Evolutionary conservation across 345 rosid species (phyloP).

Genomic region (Bruguiera sexangula): DNA sequence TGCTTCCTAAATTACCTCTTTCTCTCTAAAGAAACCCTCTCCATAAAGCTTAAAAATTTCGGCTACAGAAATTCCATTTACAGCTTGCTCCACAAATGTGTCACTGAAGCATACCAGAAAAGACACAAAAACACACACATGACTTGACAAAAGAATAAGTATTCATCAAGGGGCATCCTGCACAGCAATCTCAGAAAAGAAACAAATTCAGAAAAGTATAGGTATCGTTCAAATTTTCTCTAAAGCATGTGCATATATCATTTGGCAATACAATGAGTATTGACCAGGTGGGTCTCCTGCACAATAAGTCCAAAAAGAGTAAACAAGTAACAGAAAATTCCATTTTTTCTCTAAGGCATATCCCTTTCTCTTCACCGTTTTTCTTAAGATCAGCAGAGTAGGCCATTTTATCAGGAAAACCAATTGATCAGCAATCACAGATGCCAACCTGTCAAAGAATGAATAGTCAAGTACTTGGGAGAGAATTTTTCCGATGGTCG

Average conservation of each 20-base stretch:
- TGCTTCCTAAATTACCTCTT: constrained; percentile 54
- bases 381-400: neutral
- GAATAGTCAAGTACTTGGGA: constrained; percentile 66
- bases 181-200: neutral
- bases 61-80: constrained; percentile 67
- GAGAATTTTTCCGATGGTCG: constrained; percentile 82
- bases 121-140: constrained; percentile 3
- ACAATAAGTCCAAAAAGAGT: neutral
- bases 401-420: neutral
- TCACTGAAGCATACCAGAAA: constrained; percentile 50
- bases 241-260: no score
- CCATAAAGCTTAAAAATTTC: constrained; percentile 78
- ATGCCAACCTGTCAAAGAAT: constrained; percentile 76
- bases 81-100: constrained; percentile 57
- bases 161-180: neutral
- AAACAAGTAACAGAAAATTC: neutral
- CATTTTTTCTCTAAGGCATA: neutral
- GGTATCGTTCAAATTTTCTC: constrained; percentile 2
- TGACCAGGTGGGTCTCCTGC: no score
- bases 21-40: constrained; percentile 79
- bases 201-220: neutral
- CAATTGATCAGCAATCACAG: neutral
- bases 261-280: no score
- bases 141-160: constrained; percentile 4
- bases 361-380: neutral